These are phyloP conservation scores for Escallonia rubra DNA, from an alignment of 129 eudicot genomes.

Conservation along the genomic window DNA sequence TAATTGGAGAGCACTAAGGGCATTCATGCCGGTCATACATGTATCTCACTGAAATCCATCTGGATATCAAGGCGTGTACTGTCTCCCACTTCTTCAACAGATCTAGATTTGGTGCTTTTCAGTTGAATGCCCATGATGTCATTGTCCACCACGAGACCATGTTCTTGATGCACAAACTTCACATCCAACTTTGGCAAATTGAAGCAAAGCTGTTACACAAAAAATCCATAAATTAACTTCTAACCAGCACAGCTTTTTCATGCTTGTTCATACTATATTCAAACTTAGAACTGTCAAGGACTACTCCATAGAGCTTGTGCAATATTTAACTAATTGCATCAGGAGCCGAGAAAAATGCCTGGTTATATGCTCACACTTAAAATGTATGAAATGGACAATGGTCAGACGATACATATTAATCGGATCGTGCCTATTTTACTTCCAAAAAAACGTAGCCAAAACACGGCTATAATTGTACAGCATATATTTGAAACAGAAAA, in stretches of 20 bases:
- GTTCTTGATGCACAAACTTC: conserved; percentile 66
- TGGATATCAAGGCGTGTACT: conserved; percentile 86
- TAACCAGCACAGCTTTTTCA: background rate
- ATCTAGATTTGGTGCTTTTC: conserved; percentile 64
- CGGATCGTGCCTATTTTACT: too few species aligned
- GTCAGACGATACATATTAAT: background rate
- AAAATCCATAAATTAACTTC: background rate
- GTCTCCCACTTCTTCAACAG: conserved; percentile 88
- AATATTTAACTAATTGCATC: background rate
- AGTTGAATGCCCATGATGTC: conserved; percentile 88
- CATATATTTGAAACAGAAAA: too few species aligned
- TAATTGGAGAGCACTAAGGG: conserved; percentile 1
- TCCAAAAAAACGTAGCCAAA: too few species aligned
- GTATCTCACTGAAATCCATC: conserved; percentile 93
- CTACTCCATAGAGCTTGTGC: background rate
- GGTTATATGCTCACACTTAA: background rate
- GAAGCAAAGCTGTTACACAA: conserved; percentile 51
- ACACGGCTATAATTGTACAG: too few species aligned
- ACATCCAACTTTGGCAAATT: conserved; percentile 72
- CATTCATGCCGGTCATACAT: conserved; percentile 45
- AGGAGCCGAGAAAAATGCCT: background rate
- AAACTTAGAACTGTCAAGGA: background rate
- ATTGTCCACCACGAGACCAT: conserved; percentile 63
- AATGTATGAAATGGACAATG: background rate
- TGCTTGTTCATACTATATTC: conserved; percentile 6